Evolutionary conservation across 2,329 filamentous ascomycete species (phyloP), one percentile per base, ranked within the genome.

Genomic region (Madurella mycetomatis): DNA sequence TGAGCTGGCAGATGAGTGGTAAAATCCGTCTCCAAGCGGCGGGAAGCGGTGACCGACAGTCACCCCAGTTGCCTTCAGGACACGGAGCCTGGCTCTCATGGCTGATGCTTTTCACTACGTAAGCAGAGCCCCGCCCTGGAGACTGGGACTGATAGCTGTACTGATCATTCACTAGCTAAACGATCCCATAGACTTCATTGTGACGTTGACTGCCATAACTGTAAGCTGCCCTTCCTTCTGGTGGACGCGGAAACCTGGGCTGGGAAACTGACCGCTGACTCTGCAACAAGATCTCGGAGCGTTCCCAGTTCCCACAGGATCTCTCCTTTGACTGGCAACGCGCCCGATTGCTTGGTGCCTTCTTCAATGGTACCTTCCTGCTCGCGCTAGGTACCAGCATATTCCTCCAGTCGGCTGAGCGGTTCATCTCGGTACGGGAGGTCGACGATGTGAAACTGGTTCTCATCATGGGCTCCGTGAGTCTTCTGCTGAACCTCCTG

Each of bases 41-140:
- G 4, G 19, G 15, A 34, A 15, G 16, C 30, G 3, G 12, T 17
- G 11, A 45, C 50, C 55, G 18, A 56, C 43, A 1, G n/a, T 41
- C 47, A n/a, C 32, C 8, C 43, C 57, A 82, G 81, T 86, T 55
- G 85, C 85, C 2, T 86, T 88, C 62, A 83, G 83, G 56, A 90
- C 88, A 1, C 76, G 77, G 49, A 90, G 87, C 0, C 74, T 92
- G 11, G 86, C 86, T 1, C 74, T 92, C 2, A 74, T 91, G 25
- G 87, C 88, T 30, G 88, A 92, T 74, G 86, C 88, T 1, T 90
- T 91, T 62, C 88, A 91, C 66, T 89, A 90, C 65, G 85, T 87
- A 71, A 57, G 79, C 65, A 40, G 39, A 19, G 15, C 25, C 30
- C 9, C 34, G 4, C 11, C 11, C 9, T 37, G 4, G 34, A 15